Base-by-base conservation (phyloP, 257 asterid genomes). In the Fraxinus americana region DNA sequence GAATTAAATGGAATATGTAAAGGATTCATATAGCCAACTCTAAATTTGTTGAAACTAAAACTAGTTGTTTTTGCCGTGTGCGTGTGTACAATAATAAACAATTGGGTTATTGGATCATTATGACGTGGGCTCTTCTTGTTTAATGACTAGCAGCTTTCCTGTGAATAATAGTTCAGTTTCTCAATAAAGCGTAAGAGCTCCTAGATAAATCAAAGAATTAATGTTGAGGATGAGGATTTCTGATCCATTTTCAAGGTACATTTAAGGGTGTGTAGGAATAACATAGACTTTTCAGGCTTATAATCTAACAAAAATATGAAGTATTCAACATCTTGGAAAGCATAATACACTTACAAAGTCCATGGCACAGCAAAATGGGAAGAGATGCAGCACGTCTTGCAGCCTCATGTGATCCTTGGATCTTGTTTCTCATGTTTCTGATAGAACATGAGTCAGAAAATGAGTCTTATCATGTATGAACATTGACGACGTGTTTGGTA, bases 341-440 rank as follows among this genome's bases (percentile, higher is more conserved):
- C 23, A 41, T 4, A 71, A 73, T n/a, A 63, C 29, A 83, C 97
- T 52, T 92, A 96, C 98, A 85, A 69, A 73, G 90, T 80, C 99
- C 99, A 66, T 96, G 99, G 65, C 96, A 89, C 79, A 93, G 93
- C 81, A 93, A 67, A 79, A 96, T 93, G 39, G 99, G 99, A 83
- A 96, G 89, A 45, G 92, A 90, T 57, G 97, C 92, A 83, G 99
- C 99, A 34, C 97, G 97, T 73, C 98, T 86, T 67, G 88, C 85
- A 50, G 96, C 92, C 50, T 96, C 99, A 2, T 86, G 92, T 71
- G 98, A 88, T 82, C 92, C 97, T 85, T 92, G 96, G 65, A 92
- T 86, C 87, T 86, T 96, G 90, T 86, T 90, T 81, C 90, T 84
- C 61, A 90, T 43, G 48, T 83, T 85, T 89, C 98, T 96, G 96